phyloP scores from a whole-genome alignment of 2,329 filamentous ascomycete genomes.

The Pseudocercospora fijiensis region DNA sequence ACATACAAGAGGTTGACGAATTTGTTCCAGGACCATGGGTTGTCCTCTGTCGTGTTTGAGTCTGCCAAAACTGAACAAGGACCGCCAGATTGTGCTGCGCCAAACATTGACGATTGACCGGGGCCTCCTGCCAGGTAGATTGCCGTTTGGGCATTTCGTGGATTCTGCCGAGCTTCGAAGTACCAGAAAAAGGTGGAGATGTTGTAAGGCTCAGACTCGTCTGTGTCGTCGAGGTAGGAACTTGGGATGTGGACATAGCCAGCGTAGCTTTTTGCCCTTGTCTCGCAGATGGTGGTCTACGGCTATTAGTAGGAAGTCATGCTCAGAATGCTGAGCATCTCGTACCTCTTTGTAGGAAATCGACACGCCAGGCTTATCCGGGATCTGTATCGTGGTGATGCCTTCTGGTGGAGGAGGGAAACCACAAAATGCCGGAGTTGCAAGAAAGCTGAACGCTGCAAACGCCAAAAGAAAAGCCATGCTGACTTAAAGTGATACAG shows the following conservation, averaged over 20 bases:
- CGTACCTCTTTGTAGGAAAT: conserved; percentile 30
- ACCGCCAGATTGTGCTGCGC: conserved; percentile 53
- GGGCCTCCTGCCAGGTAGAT: conserved; percentile 64
- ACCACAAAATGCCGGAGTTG: conserved; percentile 13
- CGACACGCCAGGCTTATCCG: conserved; percentile 20
- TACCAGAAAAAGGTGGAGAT: conserved; percentile 63
- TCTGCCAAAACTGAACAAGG: conserved; percentile 45
- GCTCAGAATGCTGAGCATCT: not conserved
- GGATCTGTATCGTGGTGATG: conserved; percentile 17
- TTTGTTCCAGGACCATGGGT: conserved; percentile 60
- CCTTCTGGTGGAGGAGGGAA: conserved; percentile 20
- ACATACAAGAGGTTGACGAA: conserved; percentile 61
- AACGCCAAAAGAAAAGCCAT: not conserved
- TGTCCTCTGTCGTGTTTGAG: conserved; percentile 43
- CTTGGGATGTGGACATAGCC: conserved; percentile 58
- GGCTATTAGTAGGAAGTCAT: conserved; percentile 4
- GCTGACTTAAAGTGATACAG: not conserved
- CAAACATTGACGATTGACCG: conserved; percentile 59
- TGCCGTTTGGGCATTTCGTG: conserved; percentile 55
- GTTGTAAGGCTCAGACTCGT: conserved; percentile 27
- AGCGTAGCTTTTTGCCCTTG: conserved; percentile 54
- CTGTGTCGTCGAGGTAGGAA: conserved; percentile 31
- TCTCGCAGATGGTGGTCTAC: conserved; percentile 51
- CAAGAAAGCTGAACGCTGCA: conserved; percentile 9
- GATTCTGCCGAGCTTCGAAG: conserved; percentile 56